Conservation (phyloP, 495 filamentous ascomycete genomes). For the Penicillium lividum region DNA sequence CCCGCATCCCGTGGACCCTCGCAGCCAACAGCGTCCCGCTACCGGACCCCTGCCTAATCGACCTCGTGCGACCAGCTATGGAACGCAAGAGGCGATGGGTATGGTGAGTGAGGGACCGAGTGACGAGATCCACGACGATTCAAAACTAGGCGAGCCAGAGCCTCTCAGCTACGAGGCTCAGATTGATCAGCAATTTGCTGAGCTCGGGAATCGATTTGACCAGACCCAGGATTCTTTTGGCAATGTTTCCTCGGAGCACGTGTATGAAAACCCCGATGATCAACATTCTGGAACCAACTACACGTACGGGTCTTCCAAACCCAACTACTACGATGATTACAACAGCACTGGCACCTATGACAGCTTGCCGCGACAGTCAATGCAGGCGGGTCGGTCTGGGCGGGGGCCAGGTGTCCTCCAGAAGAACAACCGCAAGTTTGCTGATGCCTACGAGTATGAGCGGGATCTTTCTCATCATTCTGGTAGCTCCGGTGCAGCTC, state of each 20-base stretch:
- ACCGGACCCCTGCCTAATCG: constrained; percentile 31
- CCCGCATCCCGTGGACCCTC: constrained; percentile 29
- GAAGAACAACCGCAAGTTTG: constrained; percentile 83
- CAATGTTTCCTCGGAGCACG: constrained; percentile 36
- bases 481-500: constrained; percentile 81
- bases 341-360: constrained; percentile 33
- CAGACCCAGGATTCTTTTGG: constrained; percentile 36
- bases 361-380: constrained; percentile 41
- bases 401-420: constrained; percentile 63
- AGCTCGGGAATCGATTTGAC: constrained; percentile 36
- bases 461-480: constrained; percentile 65
- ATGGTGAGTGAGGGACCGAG: constrained; percentile 34
- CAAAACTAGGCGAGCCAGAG: constrained; percentile 23
- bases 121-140: constrained; percentile 26
- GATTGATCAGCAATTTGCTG: constrained; percentile 49
- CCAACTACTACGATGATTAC: constrained; percentile 50
- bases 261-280: constrained; percentile 35
- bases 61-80: constrained; percentile 39
- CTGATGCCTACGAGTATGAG: constrained; percentile 84
- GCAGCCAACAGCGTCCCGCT: constrained; percentile 35
- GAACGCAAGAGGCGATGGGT: constrained; percentile 38
- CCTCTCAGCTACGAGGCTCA: constrained; percentile 44
- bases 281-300: constrained; percentile 41
- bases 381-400: constrained; percentile 44
- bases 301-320: constrained; percentile 43